Percentiles rank a stretch among this genome's conserved stretches.
Conservation (phyloP, 305 asterid species). For the Plantago rigida region DNA sequence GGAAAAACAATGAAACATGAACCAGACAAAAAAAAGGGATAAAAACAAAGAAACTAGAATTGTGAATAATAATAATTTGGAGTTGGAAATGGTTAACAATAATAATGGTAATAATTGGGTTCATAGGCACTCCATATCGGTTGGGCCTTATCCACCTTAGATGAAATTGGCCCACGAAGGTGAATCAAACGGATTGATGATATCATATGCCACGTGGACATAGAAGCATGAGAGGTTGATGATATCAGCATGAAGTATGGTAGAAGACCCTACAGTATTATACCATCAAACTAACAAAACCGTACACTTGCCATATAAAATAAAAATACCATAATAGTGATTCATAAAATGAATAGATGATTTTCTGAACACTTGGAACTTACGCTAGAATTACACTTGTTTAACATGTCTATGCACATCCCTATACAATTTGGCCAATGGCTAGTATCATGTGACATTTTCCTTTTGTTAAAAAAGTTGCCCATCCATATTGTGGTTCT, state of each 20-base stretch:
- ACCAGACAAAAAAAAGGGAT: constrained; percentile 5
- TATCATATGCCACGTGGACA: constrained; percentile 33
- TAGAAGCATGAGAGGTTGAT: constrained; percentile 28
- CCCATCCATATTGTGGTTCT: no score
- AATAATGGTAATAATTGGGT: constrained; percentile 33
- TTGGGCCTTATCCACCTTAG: constrained; percentile 17
- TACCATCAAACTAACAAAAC: constrained; percentile 6
- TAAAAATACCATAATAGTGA: no score
- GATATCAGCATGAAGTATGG: constrained; percentile 54
- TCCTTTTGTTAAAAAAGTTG: no score
- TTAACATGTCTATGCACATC: no score
- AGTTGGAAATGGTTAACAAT: neutral
- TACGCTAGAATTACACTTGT: no score
- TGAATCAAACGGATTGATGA: constrained; percentile 6
- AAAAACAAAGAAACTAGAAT: constrained; percentile 11
- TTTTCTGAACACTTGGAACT: no score
- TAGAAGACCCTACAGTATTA: constrained; percentile 21
- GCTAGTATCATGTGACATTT: no score
- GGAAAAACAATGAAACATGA: constrained; percentile 7
- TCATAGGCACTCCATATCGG: constrained; percentile 27
- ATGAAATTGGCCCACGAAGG: constrained; percentile 27
- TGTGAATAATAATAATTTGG: constrained; percentile 28
- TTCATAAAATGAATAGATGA: no score
- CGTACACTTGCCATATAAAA: no score
- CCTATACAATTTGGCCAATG: no score